phyloP scores from a whole-genome alignment of 1,139 yeast species.

The Suhomyces kunorum region DNA sequence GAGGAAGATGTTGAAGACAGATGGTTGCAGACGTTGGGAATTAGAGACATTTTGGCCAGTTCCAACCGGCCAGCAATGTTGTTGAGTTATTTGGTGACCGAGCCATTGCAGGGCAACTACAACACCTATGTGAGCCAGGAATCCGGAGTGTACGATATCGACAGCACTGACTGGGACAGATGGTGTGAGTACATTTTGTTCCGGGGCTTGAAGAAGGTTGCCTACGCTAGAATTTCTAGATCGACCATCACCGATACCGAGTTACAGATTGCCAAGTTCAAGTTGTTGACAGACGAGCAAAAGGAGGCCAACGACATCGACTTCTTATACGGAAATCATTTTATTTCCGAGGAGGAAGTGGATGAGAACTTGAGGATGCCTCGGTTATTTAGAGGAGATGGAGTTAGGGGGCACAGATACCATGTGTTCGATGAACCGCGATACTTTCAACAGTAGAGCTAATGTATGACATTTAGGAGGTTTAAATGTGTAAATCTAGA shows the following conservation, averaged over 20 bases:
- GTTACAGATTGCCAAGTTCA: slow-evolving; percentile 91
- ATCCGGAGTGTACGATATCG: slow-evolving; percentile 91
- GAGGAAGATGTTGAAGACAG: slow-evolving; percentile 97
- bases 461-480: not conserved
- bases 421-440: slow-evolving; percentile 93
- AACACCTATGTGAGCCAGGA: slow-evolving; percentile 82
- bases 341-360: slow-evolving; percentile 57
- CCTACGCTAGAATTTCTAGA: slow-evolving; percentile 91
- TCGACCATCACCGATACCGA: slow-evolving; percentile 96
- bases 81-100: slow-evolving; percentile 86
- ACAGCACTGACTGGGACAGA: slow-evolving; percentile 91
- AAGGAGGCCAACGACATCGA: slow-evolving; percentile 36
- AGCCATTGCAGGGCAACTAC: slow-evolving; percentile 85
- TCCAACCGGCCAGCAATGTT: slow-evolving; percentile 76
- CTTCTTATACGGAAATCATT: slow-evolving; percentile 56
- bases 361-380: slow-evolving; percentile 77
- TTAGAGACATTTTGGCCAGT: slow-evolving; percentile 78
- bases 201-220: slow-evolving; percentile 83
- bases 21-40: slow-evolving; percentile 75
- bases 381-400: slow-evolving; percentile 80
- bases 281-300: slow-evolving; percentile 52
- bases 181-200: slow-evolving; percentile 97
- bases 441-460: slow-evolving; percentile 52
- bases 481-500: not conserved
- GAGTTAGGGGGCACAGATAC: slow-evolving; percentile 89